Percentiles rank a stretch among this genome's conserved stretches.
These are phyloP conservation scores for Calonectria hawksworthii DNA, from an alignment of 2,329 filamentous ascomycete species.

Conservation along the genomic window DNA sequence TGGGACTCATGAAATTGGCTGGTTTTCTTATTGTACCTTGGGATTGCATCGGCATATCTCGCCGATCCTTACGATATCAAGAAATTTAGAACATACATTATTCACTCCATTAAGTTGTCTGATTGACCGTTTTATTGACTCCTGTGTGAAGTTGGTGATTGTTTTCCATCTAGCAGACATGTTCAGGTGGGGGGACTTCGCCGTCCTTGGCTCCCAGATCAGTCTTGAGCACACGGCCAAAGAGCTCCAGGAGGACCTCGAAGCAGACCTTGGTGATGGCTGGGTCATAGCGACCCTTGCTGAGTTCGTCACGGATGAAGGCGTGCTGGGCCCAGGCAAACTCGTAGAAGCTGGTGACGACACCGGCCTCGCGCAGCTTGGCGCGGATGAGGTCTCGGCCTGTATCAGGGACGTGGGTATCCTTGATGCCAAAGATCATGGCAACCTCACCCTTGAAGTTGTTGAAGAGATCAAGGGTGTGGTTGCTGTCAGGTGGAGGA, in stretches of 20 bases:
- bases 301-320: conserved; percentile 92
- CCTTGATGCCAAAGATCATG: conserved; percentile 93
- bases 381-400: conserved; percentile 87
- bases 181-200: conserved; percentile 73
- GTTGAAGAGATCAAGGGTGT: conserved; percentile 67
- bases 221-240: conserved; percentile 81
- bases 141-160: conserved; percentile 16
- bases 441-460: conserved; percentile 86
- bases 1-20: conserved; percentile 33
- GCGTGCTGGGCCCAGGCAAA: conserved; percentile 95
- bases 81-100: conserved; percentile 45
- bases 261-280: conserved; percentile 90
- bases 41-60: conserved; percentile 34
- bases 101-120: conserved; percentile 27
- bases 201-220: conserved; percentile 81
- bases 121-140: not conserved
- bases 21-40: conserved; percentile 15
- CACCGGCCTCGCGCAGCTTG: conserved; percentile 82
- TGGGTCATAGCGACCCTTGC: conserved; percentile 94
- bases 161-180: conserved; percentile 73
- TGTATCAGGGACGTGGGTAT: conserved; percentile 88
- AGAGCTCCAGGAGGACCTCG: conserved; percentile 89
- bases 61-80: conserved; percentile 46
- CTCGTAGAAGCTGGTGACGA: conserved; percentile 87
- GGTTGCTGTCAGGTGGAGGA: conserved; percentile 56